Percentiles rank a stretch among this genome's conserved stretches.
phyloP scores from a whole-genome alignment of 2,329 filamentous ascomycete species.

The Microcyclospora tardicrescens region DNA sequence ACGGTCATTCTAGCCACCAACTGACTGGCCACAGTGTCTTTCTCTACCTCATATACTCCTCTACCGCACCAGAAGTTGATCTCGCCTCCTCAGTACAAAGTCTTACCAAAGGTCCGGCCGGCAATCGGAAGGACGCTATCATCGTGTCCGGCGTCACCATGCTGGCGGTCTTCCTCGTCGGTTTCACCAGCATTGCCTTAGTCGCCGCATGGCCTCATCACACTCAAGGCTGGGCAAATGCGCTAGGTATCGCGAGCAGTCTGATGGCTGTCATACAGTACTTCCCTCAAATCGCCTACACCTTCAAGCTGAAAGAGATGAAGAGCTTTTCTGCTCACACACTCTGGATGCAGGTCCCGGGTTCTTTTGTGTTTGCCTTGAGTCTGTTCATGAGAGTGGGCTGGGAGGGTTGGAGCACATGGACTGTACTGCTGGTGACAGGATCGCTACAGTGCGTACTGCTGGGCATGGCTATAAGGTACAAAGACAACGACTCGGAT shows the following conservation, averaged over 20 bases:
- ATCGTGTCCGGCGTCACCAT: conserved; percentile 60
- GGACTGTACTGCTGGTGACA: conserved; percentile 82
- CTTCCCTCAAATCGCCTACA: conserved; percentile 88
- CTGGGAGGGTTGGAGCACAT: conserved; percentile 80
- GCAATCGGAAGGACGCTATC: conserved; percentile 57
- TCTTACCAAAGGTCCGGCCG: conserved; percentile 36
- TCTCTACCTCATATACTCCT: conserved; percentile 91
- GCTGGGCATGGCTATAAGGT: conserved; percentile 67
- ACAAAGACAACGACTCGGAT: conserved; percentile 33
- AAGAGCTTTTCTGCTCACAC: conserved; percentile 89
- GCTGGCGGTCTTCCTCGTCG: conserved; percentile 58
- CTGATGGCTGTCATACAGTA: conserved; percentile 79
- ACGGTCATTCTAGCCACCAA: not conserved
- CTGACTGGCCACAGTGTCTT: conserved; percentile 49
- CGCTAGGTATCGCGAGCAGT: conserved; percentile 68
- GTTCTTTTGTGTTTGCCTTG: conserved; percentile 76
- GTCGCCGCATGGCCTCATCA: conserved; percentile 51
- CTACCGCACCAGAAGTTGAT: conserved; percentile 26
- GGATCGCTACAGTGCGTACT: conserved; percentile 73
- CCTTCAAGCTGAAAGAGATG: conserved; percentile 70
- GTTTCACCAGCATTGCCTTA: conserved; percentile 50
- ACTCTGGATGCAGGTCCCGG: conserved; percentile 97
- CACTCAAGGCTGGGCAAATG: conserved; percentile 69
- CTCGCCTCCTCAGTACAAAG: conserved; percentile 19
- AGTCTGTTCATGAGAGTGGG: conserved; percentile 64